These are phyloP conservation scores for Trichoderma atrobrunneum DNA, from an alignment of 2,329 filamentous ascomycete genomes.

Conservation along the genomic window DNA sequence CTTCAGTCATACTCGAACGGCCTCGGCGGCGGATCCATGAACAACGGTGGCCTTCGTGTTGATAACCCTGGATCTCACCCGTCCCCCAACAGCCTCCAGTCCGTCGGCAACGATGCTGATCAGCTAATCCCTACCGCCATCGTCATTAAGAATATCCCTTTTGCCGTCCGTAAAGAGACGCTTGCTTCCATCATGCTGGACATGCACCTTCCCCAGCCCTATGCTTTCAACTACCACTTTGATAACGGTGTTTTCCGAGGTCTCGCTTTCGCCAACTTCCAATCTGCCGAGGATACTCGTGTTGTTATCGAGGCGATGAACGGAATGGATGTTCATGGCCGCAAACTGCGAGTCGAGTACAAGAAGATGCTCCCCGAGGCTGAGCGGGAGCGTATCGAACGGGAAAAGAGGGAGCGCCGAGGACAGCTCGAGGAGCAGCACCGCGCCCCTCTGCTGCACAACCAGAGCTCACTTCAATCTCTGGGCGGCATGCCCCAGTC, in stretches of 20 bases:
- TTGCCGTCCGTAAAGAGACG: slow-evolving; percentile 96
- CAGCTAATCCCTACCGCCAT: slow-evolving; percentile 97
- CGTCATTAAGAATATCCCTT: slow-evolving; percentile 99
- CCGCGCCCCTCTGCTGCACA: slow-evolving; percentile 72
- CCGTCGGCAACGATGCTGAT: slow-evolving; percentile 57
- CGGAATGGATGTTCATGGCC: slow-evolving; percentile 89
- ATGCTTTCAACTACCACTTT: slow-evolving; percentile 99
- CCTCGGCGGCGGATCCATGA: slow-evolving; percentile 35
- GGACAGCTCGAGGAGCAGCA: slow-evolving; percentile 98
- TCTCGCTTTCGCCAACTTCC: slow-evolving; percentile 96
- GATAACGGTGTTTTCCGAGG: slow-evolving; percentile 97
- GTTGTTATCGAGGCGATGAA: slow-evolving; percentile 93
- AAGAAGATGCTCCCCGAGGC: slow-evolving; percentile 98
- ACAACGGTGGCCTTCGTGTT: slow-evolving; percentile 44
- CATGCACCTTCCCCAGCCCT: slow-evolving; percentile 87
- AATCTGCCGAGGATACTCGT: slow-evolving; percentile 88
- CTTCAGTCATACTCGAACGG: slow-evolving; percentile 37
- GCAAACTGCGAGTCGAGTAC: slow-evolving; percentile 94
- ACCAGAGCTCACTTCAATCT: slow-evolving; percentile 83
- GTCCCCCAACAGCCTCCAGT: slow-evolving; percentile 42
- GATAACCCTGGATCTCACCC: slow-evolving; percentile 41
- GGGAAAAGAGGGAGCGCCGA: slow-evolving; percentile 92
- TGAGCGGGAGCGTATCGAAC: slow-evolving; percentile 91
- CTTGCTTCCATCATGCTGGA: slow-evolving; percentile 92
- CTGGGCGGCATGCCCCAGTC: slow-evolving; percentile 64